These are phyloP conservation scores for Aspergillus nanangensis DNA, from an alignment of 495 filamentous ascomycete species.

Conservation along the genomic window DNA sequence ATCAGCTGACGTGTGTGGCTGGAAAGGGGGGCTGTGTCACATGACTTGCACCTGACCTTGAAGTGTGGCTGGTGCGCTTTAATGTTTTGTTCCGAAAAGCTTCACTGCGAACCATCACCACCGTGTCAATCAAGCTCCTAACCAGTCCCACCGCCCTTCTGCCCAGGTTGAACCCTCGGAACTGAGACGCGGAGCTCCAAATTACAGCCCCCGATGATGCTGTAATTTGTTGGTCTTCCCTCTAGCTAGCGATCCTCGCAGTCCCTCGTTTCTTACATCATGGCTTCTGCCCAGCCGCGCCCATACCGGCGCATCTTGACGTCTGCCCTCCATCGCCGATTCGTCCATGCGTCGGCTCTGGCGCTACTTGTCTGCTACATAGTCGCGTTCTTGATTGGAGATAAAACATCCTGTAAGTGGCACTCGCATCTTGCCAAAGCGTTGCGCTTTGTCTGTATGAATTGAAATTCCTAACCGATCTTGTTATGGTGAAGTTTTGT, in stretches of 20 bases:
- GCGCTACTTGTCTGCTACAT: slow-evolving; percentile 67
- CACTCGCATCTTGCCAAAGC: no score
- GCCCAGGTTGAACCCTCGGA: background rate
- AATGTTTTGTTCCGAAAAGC: slow-evolving; percentile 27
- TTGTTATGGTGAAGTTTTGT: no score
- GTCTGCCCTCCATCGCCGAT: slow-evolving; percentile 80
- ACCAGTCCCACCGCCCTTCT: no score
- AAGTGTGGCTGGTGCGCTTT: slow-evolving; percentile 38
- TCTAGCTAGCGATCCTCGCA: slow-evolving; percentile 20
- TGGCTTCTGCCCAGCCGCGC: slow-evolving; percentile 44
- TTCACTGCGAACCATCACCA: slow-evolving; percentile 16
- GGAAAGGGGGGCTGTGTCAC: slow-evolving; percentile 19
- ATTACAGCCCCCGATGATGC: slow-evolving; percentile 30
- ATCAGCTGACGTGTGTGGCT: slow-evolving; percentile 30
- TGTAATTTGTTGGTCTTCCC: slow-evolving; percentile 22
- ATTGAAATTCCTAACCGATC: no score
- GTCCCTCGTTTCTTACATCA: slow-evolving; percentile 30
- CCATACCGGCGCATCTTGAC: slow-evolving; percentile 88
- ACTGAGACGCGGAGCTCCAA: background rate
- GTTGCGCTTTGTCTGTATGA: no score
- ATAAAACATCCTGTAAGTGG: slow-evolving; percentile 62
- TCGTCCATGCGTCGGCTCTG: slow-evolving; percentile 66
- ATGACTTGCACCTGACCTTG: slow-evolving; percentile 12
- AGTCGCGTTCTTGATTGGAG: slow-evolving; percentile 65
- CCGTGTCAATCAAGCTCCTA: no score